phyloP scores from a whole-genome alignment of 768 basidiomycete genomes.

The Russula lepida region DNA sequence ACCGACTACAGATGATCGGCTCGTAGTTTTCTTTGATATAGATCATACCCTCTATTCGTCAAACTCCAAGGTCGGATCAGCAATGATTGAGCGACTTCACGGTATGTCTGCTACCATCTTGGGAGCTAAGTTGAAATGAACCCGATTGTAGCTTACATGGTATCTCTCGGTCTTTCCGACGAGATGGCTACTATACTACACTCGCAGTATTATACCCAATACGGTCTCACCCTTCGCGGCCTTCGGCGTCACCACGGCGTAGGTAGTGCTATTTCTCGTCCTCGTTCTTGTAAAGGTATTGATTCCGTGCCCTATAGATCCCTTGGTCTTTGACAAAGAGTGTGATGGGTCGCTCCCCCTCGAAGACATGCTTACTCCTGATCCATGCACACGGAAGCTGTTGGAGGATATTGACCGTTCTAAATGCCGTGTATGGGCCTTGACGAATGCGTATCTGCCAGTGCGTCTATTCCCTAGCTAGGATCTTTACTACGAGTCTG shows the following conservation, averaged over 20 bases:
- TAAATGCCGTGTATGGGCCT: conserved; percentile 73
- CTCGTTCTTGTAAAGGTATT: background rate
- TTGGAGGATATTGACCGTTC: conserved; percentile 71
- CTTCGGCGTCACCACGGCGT: conserved; percentile 68
- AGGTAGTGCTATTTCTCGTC: conserved; percentile 35
- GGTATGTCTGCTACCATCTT: conserved; percentile 32
- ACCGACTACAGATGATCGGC: conserved; percentile 41
- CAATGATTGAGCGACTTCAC: conserved; percentile 74
- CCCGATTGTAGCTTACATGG: conserved; percentile 54
- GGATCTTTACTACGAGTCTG: background rate
- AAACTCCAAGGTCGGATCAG: conserved; percentile 61
- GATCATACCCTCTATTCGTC: conserved; percentile 86
- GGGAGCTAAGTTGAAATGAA: background rate
- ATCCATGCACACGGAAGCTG: conserved; percentile 53
- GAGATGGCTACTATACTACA: conserved; percentile 65
- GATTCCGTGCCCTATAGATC: conserved; percentile 40
- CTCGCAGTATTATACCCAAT: conserved; percentile 64
- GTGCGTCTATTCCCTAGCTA: conserved; percentile 32
- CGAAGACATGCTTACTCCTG: conserved; percentile 65
- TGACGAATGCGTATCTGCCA: conserved; percentile 76
- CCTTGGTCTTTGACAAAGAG: conserved; percentile 73
- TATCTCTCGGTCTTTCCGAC: conserved; percentile 55
- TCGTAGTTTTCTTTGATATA: conserved; percentile 74
- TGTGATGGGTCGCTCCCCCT: conserved; percentile 81
- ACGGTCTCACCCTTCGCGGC: conserved; percentile 77